A percentile compares a stretch with the other conserved stretches of the same genome.
These are phyloP conservation scores for Prototheca cutis DNA, from an alignment of 163 green algal species.

Conservation along the genomic window DNA sequence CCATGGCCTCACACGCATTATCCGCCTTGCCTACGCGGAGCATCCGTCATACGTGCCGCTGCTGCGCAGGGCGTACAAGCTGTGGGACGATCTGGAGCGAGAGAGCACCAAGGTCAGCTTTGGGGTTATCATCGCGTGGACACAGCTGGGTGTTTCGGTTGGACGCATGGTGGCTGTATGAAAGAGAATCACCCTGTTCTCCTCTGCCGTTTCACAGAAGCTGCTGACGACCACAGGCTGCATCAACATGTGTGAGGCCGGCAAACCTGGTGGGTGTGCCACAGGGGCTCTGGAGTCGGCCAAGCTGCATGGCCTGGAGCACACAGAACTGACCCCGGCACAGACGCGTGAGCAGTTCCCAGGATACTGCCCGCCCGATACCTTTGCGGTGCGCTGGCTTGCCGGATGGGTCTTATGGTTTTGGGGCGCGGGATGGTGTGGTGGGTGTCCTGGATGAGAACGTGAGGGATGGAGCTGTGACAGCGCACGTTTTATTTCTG, in stretches of 20 bases:
- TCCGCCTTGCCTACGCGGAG: slow-evolving; percentile 37
- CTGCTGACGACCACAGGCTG: slow-evolving; percentile 31
- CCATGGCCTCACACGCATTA: slow-evolving; percentile 43
- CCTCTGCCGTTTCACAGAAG: no score
- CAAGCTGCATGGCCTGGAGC: slow-evolving; percentile 23
- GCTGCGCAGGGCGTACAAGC: slow-evolving; percentile 21
- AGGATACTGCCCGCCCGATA: slow-evolving; percentile 16
- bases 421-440: no score
- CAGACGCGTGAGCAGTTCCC: slow-evolving; percentile 27
- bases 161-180: neutral
- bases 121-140: no score
- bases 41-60: slow-evolving; percentile 37
- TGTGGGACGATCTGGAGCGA: slow-evolving; percentile 33
- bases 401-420: no score
- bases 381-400: slow-evolving; percentile 22
- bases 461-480: no score
- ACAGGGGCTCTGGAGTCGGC: slow-evolving; percentile 19
- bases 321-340: slow-evolving; percentile 28
- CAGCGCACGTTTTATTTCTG: no score
- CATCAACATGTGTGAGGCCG: slow-evolving; percentile 15
- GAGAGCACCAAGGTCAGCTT: slow-evolving; percentile 19
- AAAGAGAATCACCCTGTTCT: neutral
- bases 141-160: no score
- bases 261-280: slow-evolving; percentile 16
- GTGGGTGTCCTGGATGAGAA: no score